phyloP scores from a whole-genome alignment of 495 filamentous ascomycete genomes.

The Mycothermus thermophilus region DNA sequence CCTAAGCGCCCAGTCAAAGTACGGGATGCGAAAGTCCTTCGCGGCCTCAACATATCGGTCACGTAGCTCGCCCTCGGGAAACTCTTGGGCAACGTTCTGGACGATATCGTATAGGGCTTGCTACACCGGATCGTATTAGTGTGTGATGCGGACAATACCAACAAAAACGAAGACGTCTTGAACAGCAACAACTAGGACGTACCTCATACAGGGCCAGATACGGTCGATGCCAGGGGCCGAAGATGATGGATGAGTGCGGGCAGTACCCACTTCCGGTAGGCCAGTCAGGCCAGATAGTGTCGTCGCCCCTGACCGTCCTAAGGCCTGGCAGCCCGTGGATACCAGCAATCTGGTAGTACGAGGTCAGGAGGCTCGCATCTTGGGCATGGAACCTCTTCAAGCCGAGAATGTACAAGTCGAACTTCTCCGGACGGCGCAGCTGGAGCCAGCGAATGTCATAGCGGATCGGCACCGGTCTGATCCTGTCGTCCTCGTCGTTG shows the following conservation, averaged over 20 bases:
- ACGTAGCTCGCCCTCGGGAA: slow-evolving; percentile 33
- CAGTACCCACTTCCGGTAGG: slow-evolving; percentile 43
- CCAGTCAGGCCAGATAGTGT: slow-evolving; percentile 15
- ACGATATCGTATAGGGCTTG: slow-evolving; percentile 41
- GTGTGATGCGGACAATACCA: not conserved
- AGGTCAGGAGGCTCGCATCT: slow-evolving; percentile 9
- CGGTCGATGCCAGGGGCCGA: slow-evolving; percentile 54
- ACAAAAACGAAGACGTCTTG: too few relatives aligned
- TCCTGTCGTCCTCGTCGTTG: not conserved
- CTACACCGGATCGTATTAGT: slow-evolving; percentile 18
- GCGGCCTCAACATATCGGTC: slow-evolving; percentile 31
- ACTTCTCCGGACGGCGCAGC: slow-evolving; percentile 17
- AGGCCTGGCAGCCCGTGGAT: slow-evolving; percentile 33
- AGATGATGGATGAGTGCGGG: slow-evolving; percentile 49
- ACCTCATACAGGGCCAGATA: slow-evolving; percentile 49
- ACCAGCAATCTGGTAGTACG: slow-evolving; percentile 28
- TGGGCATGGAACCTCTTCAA: slow-evolving; percentile 13
- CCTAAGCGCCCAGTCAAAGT: slow-evolving; percentile 43
- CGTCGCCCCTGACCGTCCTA: slow-evolving; percentile 25
- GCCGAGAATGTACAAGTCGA: slow-evolving; percentile 20
- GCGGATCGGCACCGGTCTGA: slow-evolving; percentile 17
- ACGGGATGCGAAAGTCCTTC: slow-evolving; percentile 35
- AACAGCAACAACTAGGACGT: too few relatives aligned
- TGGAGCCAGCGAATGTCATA: slow-evolving; percentile 20
- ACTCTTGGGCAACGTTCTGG: slow-evolving; percentile 33